Conservation (phyloP, 352 stramenopile species). For the Aphanomyces euteiches region DNA sequence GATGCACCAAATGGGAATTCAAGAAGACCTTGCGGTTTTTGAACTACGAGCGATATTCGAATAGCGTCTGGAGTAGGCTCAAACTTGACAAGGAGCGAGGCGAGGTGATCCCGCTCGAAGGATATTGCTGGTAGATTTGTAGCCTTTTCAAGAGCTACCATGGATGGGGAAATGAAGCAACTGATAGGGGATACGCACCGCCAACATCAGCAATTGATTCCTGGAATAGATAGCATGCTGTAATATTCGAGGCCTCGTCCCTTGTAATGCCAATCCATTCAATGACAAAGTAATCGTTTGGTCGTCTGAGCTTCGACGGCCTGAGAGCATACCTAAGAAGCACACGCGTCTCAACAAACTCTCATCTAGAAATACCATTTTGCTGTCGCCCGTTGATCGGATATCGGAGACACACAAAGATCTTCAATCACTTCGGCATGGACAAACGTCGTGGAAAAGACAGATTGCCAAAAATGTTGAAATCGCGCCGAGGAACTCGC, state of each 20-base stretch:
- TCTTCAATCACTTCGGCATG: constrained; percentile 10
- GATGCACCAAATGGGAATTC: neutral
- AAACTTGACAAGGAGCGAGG: constrained; percentile 11
- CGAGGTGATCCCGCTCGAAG: constrained; percentile 11
- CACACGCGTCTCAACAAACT: too few relatives aligned
- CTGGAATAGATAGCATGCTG: constrained; percentile 14
- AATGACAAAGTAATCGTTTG: constrained; percentile 13
- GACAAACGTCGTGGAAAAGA: constrained; percentile 17
- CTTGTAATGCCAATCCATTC: constrained; percentile 19
- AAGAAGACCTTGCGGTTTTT: neutral
- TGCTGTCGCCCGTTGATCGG: constrained; percentile 17
- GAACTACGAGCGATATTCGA: constrained; percentile 1
- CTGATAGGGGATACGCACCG: neutral
- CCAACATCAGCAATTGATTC: constrained; percentile 24
- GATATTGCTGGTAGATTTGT: too few relatives aligned
- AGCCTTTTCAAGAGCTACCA: too few relatives aligned
- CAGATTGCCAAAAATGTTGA: neutral
- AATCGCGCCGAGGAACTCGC: neutral
- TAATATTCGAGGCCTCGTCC: neutral
- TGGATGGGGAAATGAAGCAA: too few relatives aligned
- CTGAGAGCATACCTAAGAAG: neutral
- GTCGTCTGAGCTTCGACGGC: constrained; percentile 5
- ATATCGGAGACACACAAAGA: neutral
- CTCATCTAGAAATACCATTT: constrained; percentile 5
- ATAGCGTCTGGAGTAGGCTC: neutral